Conservation (phyloP, 2,329 filamentous ascomycete genomes). For the Fusarium tupiense region DNA sequence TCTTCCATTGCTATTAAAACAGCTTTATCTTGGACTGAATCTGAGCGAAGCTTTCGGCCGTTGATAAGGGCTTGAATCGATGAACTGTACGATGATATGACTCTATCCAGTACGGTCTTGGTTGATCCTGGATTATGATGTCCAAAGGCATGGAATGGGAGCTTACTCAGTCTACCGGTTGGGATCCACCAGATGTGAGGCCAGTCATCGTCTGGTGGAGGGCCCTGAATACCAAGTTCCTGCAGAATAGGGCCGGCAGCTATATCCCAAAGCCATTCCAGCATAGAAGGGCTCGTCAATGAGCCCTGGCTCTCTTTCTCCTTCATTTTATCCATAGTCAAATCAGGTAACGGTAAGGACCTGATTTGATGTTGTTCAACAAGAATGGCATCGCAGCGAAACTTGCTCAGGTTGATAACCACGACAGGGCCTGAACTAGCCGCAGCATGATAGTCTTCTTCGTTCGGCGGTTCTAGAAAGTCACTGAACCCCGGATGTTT, state of each 20-base stretch:
- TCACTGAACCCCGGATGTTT: background rate
- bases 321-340: background rate
- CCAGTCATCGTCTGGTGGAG: background rate
- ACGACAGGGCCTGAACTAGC: background rate
- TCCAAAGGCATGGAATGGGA: background rate
- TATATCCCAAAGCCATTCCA: background rate
- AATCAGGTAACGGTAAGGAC: accelerated
- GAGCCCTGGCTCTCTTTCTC: background rate
- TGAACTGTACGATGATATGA: background rate
- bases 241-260: background rate
- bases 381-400: background rate
- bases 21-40: background rate
- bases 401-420: background rate
- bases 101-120: background rate
- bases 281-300: background rate
- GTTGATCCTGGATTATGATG: background rate
- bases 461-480: background rate
- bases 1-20: background rate
- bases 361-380: background rate
- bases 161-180: background rate
- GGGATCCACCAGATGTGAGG: background rate
- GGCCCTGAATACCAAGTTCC: background rate
- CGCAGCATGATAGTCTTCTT: accelerated
- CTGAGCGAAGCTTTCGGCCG: background rate
- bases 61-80: background rate